Evolutionary conservation across 2,329 filamentous ascomycete species (phyloP).

Genomic region (Fusarium praegraminearum): DNA sequence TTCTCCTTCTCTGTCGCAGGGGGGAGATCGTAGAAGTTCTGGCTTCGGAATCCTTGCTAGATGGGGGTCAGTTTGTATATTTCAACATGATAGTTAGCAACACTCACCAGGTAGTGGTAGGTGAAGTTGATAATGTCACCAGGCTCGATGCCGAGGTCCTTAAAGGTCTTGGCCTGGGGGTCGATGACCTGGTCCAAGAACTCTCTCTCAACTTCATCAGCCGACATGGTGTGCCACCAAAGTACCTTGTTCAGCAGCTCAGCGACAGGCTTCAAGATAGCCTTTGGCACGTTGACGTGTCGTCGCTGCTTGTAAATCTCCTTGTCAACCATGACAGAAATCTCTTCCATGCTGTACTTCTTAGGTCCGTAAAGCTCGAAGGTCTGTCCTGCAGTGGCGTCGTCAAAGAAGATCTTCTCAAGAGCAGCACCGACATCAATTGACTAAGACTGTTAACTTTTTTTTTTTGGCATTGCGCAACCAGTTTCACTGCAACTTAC

Average conservation of each 20-base stretch:
- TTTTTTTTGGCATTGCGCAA: neutral
- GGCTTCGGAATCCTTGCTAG: conserved; percentile 90
- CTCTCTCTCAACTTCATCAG: conserved; percentile 90
- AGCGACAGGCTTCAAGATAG: conserved; percentile 79
- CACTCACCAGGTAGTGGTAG: conserved; percentile 90
- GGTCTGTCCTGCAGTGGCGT: conserved; percentile 89
- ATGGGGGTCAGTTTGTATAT: conserved; percentile 20
- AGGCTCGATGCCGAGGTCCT: conserved; percentile 90
- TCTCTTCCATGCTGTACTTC: conserved; percentile 89
- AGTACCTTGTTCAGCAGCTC: conserved; percentile 81
- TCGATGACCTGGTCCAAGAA: conserved; percentile 95
- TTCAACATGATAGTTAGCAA: neutral
- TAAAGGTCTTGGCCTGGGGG: conserved; percentile 91
- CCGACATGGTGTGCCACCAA: conserved; percentile 89
- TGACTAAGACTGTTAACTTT: conserved; percentile 62
- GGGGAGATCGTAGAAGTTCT: conserved; percentile 90
- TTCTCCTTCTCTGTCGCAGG: conserved; percentile 95
- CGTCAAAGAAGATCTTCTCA: conserved; percentile 90
- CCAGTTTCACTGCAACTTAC: conserved; percentile 61
- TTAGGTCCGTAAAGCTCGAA: conserved; percentile 95
- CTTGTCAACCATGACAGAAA: conserved; percentile 86
- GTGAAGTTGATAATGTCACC: conserved; percentile 87
- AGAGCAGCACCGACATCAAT: conserved; percentile 92
- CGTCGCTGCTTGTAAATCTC: conserved; percentile 92
- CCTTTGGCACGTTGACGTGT: conserved; percentile 91